A percentile compares a stretch with the other conserved stretches of the same genome.
Conservation (phyloP, 495 filamentous ascomycete species). For the Podospora australis region DNA sequence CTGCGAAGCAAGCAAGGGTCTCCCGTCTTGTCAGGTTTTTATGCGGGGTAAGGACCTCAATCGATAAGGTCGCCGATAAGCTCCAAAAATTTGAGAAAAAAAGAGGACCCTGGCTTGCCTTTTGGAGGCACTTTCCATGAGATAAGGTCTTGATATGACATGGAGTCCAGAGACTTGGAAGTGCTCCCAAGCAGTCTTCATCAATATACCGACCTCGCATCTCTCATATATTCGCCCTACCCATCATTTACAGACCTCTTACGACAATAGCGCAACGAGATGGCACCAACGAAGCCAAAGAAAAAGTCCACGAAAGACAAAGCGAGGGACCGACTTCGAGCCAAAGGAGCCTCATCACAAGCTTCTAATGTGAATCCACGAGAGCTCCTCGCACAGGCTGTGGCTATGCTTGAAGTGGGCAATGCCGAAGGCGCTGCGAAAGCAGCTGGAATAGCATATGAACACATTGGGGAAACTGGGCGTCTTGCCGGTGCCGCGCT, state of each 20-base stretch:
- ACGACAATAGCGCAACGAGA: slow-evolving; percentile 4
- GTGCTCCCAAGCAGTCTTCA: neutral
- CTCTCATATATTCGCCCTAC: neutral
- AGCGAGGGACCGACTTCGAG: slow-evolving; percentile 23
- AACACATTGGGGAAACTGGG: slow-evolving; percentile 33
- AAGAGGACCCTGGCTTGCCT: no score
- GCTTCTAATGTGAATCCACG: slow-evolving; percentile 26
- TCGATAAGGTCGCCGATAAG: no score
- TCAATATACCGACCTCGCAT: neutral
- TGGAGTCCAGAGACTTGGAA: neutral
- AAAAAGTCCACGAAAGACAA: slow-evolving; percentile 31
- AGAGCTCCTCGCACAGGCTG: slow-evolving; percentile 58
- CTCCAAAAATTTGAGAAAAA: no score
- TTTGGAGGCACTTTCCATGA: no score
- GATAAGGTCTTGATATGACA: neutral
- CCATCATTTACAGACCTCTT: neutral
- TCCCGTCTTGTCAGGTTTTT: no score
- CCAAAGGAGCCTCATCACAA: slow-evolving; percentile 23
- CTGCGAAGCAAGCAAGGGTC: no score
- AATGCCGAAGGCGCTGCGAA: slow-evolving; percentile 63
- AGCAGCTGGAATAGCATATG: slow-evolving; percentile 56
- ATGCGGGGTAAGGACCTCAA: no score
- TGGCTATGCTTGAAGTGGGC: slow-evolving; percentile 61
- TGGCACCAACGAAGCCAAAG: slow-evolving; percentile 42
- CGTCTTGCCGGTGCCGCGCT: slow-evolving; percentile 54